A percentile compares a stretch with the other conserved stretches of the same genome.
phyloP scores from a whole-genome alignment of 768 basidiomycete species.

The Rhizopogon vulgaris region DNA sequence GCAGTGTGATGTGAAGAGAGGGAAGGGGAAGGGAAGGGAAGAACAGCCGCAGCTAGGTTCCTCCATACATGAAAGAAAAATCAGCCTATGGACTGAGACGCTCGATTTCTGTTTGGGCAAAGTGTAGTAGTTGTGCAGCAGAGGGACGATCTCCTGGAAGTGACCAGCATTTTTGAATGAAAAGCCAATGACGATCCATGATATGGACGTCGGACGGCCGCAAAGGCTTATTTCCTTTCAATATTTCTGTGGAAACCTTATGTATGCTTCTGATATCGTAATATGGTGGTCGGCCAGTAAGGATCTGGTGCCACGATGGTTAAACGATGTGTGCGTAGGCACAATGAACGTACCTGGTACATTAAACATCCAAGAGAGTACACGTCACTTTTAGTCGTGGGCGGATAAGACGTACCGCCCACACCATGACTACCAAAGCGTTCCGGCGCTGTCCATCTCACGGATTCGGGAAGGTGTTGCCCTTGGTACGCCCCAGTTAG shows the following conservation, averaged over 20 bases:
- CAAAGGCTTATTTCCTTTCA: background rate
- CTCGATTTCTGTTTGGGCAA: background rate
- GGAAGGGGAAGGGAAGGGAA: no score
- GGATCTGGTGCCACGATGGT: background rate
- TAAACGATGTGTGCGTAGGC: background rate
- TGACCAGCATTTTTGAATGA: constrained; percentile 7
- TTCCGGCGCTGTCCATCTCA: constrained; percentile 8
- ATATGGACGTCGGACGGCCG: background rate
- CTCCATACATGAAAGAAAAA: background rate
- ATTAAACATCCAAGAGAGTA: constrained; percentile 3
- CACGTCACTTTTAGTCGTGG: background rate
- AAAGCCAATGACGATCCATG: background rate
- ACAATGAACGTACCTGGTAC: constrained; percentile 3
- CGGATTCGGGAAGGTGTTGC: background rate
- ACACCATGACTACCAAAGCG: background rate
- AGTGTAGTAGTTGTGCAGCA: background rate
- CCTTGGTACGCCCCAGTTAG: background rate
- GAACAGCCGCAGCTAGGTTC: background rate
- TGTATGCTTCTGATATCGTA: background rate
- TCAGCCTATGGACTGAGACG: background rate
- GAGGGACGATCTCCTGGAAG: background rate
- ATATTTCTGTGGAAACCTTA: background rate
- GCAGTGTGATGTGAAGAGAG: no score
- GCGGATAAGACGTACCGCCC: background rate
- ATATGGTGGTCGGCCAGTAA: constrained; percentile 3